Evolutionary conservation across 345 rosid genomes (phyloP).

Genomic region (Nephelium lappaceum): DNA sequence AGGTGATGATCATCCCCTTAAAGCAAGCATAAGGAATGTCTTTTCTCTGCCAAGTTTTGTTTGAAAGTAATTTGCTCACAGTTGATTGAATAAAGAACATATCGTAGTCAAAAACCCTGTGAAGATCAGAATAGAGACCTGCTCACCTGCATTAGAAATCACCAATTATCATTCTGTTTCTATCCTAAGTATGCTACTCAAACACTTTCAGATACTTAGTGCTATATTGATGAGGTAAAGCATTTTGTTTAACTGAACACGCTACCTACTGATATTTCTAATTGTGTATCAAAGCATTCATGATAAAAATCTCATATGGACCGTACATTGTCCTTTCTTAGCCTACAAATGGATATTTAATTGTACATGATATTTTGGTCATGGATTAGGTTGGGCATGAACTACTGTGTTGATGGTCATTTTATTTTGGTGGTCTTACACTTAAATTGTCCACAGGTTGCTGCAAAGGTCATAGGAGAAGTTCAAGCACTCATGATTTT

Average conservation of each 20-base stretch:
- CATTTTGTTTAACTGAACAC: too few relatives aligned
- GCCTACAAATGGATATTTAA: background rate
- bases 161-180: too few relatives aligned
- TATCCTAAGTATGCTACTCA: too few relatives aligned
- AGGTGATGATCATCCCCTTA: too few relatives aligned
- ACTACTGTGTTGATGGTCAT: background rate
- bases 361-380: background rate
- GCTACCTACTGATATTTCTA: background rate
- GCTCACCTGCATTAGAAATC: background rate
- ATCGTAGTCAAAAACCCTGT: too few relatives aligned
- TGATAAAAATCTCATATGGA: background rate
- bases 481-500: slow-evolving; percentile 91
- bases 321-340: background rate
- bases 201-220: too few relatives aligned
- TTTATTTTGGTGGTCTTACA: slow-evolving; percentile 14
- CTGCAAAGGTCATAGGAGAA: slow-evolving; percentile 98
- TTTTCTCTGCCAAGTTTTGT: too few relatives aligned
- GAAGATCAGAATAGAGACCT: background rate
- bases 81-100: too few relatives aligned
- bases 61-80: too few relatives aligned
- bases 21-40: too few relatives aligned
- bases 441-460: slow-evolving; percentile 60
- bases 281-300: background rate
- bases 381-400: background rate
- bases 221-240: too few relatives aligned